phyloP scores from a whole-genome alignment of 805 yeast species.

The Hagleromyces aurorensis region DNA sequence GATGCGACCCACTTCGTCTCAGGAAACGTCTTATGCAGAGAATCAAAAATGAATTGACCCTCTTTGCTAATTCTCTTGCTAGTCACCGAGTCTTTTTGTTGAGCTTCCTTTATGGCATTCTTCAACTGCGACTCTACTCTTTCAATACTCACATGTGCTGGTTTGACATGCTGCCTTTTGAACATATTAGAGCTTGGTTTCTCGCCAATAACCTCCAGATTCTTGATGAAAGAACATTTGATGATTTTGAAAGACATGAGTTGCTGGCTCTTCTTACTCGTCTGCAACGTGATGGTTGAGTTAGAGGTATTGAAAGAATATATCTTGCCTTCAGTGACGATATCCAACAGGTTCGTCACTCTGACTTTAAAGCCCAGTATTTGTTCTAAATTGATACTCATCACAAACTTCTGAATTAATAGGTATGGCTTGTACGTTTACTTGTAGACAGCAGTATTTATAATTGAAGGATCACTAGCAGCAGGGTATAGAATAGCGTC shows the following conservation, averaged over 20 bases:
- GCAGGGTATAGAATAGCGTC: too few relatives aligned
- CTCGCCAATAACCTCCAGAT: constrained; percentile 39
- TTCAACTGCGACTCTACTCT: constrained; percentile 22
- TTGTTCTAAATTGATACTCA: constrained; percentile 26
- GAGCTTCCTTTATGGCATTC: constrained; percentile 21
- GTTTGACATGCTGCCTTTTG: constrained; percentile 28
- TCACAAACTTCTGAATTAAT: too few relatives aligned
- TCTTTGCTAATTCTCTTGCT: constrained; percentile 35
- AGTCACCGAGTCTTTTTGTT: constrained; percentile 18
- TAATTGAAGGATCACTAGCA: too few relatives aligned
- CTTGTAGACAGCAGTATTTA: too few relatives aligned
- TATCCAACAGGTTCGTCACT: constrained; percentile 52
- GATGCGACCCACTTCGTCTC: constrained; percentile 39
- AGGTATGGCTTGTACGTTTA: too few relatives aligned
- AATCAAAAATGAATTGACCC: constrained; percentile 39
- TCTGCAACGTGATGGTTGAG: constrained; percentile 29
- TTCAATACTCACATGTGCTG: constrained; percentile 29
- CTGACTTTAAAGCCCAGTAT: constrained; percentile 41
- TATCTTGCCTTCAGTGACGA: constrained; percentile 50
- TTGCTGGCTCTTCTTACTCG: constrained; percentile 15
- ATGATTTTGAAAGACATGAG: constrained; percentile 40
- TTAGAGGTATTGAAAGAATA: constrained; percentile 50
- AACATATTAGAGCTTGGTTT: constrained; percentile 26
- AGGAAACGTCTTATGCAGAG: constrained; percentile 37
- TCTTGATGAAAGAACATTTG: constrained; percentile 50